Conservation (phyloP, 1,284 basidiomycete genomes). For the Apiotrichum gamsii region DNA sequence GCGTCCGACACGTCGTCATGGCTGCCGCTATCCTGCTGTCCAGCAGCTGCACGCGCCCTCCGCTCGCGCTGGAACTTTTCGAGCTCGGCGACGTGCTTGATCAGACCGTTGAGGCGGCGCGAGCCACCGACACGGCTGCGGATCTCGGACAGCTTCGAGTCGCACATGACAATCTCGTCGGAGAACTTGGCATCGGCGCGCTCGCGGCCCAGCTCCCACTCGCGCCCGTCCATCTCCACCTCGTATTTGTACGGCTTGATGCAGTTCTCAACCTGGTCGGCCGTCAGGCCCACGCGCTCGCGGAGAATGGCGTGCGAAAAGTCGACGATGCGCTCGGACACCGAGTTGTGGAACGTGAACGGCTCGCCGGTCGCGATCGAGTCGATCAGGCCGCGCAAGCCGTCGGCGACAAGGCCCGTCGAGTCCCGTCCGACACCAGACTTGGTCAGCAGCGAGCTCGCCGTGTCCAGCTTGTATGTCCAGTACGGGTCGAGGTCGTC, state of each 20-base stretch:
- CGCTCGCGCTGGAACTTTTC: constrained; percentile 76
- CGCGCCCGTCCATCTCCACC: constrained; percentile 67
- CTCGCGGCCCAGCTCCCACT: constrained; percentile 82
- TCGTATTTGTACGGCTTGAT: constrained; percentile 99
- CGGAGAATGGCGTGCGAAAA: constrained; percentile 89
- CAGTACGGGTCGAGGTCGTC: constrained; percentile 86
- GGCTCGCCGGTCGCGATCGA: constrained; percentile 81
- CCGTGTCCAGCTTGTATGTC: constrained; percentile 92
- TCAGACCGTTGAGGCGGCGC: constrained; percentile 67
- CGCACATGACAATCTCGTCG: constrained; percentile 77
- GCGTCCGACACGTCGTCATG: constrained; percentile 47
- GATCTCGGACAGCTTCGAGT: constrained; percentile 78
- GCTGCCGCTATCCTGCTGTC: constrained; percentile 27
- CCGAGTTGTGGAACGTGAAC: constrained; percentile 80
- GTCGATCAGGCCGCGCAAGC: constrained; percentile 80
- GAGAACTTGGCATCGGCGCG: constrained; percentile 72
- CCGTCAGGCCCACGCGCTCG: constrained; percentile 83
- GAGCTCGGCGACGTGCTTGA: constrained; percentile 72
- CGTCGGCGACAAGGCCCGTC: constrained; percentile 91
- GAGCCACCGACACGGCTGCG: constrained; percentile 77
- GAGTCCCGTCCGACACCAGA: constrained; percentile 92
- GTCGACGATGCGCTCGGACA: constrained; percentile 79
- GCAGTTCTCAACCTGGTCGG: constrained; percentile 98
- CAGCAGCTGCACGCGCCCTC: constrained; percentile 23
- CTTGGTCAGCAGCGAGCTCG: constrained; percentile 86